Evolutionary conservation across 2,329 filamentous ascomycete species (phyloP).

Genomic region (Laburnicola sp.): DNA sequence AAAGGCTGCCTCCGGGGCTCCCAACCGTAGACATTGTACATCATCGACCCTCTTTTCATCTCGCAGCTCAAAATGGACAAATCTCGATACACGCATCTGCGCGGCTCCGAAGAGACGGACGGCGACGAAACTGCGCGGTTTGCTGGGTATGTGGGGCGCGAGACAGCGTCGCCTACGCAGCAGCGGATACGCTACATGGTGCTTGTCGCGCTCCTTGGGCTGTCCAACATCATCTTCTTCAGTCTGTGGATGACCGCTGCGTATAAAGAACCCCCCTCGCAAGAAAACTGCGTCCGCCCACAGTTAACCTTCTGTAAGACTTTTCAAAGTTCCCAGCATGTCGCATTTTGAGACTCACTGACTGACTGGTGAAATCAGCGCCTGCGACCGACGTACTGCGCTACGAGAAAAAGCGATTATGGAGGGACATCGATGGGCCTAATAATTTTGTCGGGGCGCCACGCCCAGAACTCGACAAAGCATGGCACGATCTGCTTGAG

Average conservation of each 20-base stretch:
- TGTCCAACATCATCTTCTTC: neutral
- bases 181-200: neutral
- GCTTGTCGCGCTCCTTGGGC: neutral
- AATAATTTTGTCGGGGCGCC: slow-evolving; percentile 7
- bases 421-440: slow-evolving; percentile 5
- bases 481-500: slow-evolving; percentile 9
- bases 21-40: too few species aligned
- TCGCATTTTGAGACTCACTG: neutral
- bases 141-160: too few species aligned
- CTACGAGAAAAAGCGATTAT: slow-evolving; percentile 10
- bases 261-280: neutral
- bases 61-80: too few species aligned
- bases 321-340: neutral
- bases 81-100: too few species aligned
- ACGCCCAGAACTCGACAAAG: slow-evolving; percentile 12
- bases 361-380: slow-evolving; percentile 1
- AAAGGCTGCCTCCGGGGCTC: too few species aligned
- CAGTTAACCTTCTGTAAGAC: slow-evolving; percentile 4
- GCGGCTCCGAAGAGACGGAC: too few species aligned
- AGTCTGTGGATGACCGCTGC: neutral
- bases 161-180: too few species aligned
- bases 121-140: too few species aligned
- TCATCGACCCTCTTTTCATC: too few species aligned
- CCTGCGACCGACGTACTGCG: neutral
- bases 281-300: neutral